phyloP scores from a whole-genome alignment of 352 stramenopile species.

The Globisporangium polare region DNA sequence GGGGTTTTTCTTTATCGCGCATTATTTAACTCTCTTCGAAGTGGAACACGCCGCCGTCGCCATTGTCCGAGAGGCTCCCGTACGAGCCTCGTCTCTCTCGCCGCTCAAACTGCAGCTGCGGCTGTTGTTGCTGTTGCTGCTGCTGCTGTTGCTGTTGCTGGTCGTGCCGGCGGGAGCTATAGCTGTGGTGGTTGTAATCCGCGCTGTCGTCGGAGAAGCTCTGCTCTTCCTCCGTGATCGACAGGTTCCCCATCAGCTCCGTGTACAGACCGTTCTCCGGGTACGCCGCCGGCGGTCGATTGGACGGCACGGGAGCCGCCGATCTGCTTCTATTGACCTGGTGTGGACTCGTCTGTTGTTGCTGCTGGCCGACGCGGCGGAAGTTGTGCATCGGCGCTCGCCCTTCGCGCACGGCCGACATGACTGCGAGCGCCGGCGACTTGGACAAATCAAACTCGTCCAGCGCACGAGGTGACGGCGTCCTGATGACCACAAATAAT shows the following conservation, averaged over 20 bases:
- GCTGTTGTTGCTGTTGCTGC: constrained; percentile 5
- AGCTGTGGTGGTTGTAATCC: constrained; percentile 25
- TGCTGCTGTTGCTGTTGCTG: background rate
- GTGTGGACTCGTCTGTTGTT: constrained; percentile 2
- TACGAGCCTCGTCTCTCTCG: constrained; percentile 51
- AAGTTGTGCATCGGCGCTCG: constrained; percentile 18
- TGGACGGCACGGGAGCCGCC: background rate
- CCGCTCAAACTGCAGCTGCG: constrained; percentile 20
- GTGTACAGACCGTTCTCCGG: constrained; percentile 6
- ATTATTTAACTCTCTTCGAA: constrained; percentile 61
- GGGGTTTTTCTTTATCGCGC: background rate
- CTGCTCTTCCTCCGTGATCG: constrained; percentile 18
- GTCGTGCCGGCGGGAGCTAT: constrained; percentile 21
- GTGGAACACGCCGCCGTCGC: constrained; percentile 67
- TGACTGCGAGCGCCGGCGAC: constrained; percentile 56
- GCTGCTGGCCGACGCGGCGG: constrained; percentile 11
- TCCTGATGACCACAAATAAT: constrained; percentile 2
- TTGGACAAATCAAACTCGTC: constrained; percentile 75
- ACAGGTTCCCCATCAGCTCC: constrained; percentile 10
- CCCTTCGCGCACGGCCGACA: constrained; percentile 52
- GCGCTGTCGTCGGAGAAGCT: constrained; percentile 14
- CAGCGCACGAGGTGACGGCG: constrained; percentile 26
- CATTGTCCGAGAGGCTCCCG: constrained; percentile 37
- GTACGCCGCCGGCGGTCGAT: background rate
- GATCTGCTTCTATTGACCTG: constrained; percentile 6